A percentile compares a stretch with the other conserved stretches of the same genome.
Conservation (phyloP, 805 yeast genomes). For the Martiniozyma abietophila region DNA sequence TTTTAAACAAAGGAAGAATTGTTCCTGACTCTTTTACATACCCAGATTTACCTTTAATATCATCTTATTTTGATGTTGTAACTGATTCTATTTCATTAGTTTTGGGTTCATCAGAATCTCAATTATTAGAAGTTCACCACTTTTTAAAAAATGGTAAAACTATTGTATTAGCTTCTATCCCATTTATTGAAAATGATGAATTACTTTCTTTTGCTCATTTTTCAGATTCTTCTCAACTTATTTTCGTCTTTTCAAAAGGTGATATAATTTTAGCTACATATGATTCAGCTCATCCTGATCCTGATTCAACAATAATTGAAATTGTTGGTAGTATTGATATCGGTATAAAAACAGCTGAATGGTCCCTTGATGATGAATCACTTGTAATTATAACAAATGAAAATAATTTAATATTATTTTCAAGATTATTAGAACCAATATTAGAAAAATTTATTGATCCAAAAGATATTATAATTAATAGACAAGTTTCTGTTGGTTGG, state of each 20-base stretch:
- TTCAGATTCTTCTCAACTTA: conserved; percentile 55
- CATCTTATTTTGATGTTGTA: conserved; percentile 60
- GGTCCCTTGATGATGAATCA: conserved; percentile 93
- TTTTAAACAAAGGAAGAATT: conserved; percentile 45
- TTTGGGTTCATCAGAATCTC: conserved; percentile 44
- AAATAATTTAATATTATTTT: conserved; percentile 52
- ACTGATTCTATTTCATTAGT: conserved; percentile 65
- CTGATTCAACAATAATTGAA: conserved; percentile 50
- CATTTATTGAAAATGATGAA: conserved; percentile 32
- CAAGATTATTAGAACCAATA: conserved; percentile 72
- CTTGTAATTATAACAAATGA: conserved; percentile 59
- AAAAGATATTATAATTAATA: conserved; percentile 58
- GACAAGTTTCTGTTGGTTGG: conserved; percentile 97
- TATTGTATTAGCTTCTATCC: conserved; percentile 52
- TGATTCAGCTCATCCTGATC: conserved; percentile 36
- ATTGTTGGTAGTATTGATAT: conserved; percentile 80
- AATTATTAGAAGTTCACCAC: conserved; percentile 67
- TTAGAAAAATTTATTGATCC: conserved; percentile 50
- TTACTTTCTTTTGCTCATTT: conserved; percentile 57
- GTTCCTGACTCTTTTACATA: conserved; percentile 44
- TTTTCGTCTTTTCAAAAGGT: conserved; percentile 64
- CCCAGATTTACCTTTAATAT: conserved; percentile 52
- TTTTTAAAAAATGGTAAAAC: conserved; percentile 55
- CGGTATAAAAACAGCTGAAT: conserved; percentile 61
- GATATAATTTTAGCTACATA: conserved; percentile 64